These are phyloP conservation scores for Rhodomyrtus psidioides DNA, from an alignment of 441 rosid species.

Conservation along the genomic window DNA sequence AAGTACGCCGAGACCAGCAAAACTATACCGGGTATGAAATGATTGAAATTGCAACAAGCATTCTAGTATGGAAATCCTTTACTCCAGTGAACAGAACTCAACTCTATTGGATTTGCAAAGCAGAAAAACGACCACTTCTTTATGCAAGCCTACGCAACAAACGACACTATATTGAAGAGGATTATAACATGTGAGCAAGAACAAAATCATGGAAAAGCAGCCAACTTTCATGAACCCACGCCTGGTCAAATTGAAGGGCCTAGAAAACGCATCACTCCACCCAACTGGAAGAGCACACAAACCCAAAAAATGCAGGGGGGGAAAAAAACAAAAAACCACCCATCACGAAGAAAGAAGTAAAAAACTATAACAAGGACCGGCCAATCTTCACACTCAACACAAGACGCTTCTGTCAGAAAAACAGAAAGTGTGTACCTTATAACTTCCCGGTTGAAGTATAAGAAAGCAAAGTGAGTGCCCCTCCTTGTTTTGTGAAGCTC, in stretches of 20 bases:
- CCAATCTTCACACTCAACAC: neutral
- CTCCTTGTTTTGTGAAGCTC: neutral
- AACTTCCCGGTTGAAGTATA: neutral
- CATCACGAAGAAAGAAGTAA: neutral
- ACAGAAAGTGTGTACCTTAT: neutral
- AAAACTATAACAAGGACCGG: neutral
- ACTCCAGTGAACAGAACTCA: neutral
- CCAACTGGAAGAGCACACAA: neutral
- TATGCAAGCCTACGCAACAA: neutral
- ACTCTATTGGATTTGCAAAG: neutral
- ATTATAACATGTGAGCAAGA: neutral
- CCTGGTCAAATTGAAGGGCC: neutral
- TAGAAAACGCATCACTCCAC: neutral
- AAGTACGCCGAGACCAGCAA: neutral
- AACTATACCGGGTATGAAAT: neutral
- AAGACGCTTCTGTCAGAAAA: neutral
- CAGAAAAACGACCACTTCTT: neutral
- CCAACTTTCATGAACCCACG: neutral
- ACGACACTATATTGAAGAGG: neutral
- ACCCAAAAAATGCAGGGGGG: neutral
- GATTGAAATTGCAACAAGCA: neutral
- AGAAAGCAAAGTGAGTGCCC: neutral
- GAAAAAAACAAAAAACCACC: neutral
- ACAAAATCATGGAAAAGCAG: neutral
- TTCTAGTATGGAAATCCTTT: neutral